Evolutionary conservation across 768 basidiomycete genomes (phyloP), one percentile per base, ranked within the genome.

Genomic region (Terana coerulea): DNA sequence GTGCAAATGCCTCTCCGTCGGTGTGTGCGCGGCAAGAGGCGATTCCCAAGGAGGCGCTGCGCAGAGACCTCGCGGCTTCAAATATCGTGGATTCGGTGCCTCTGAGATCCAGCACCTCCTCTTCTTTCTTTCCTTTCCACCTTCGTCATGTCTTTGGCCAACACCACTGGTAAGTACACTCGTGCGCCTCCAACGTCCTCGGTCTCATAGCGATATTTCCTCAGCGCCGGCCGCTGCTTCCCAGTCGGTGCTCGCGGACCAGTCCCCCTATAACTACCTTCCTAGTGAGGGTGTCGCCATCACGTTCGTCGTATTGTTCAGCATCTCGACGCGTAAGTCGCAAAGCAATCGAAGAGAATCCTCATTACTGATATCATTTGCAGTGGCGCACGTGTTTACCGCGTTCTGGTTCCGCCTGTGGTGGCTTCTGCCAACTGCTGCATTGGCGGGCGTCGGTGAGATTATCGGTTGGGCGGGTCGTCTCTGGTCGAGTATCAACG

Each of bases 401-500:
- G 62, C 70, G 0, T 21, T 65, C 1, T 54, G 55, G 36, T 66
- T 54, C 49, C 63, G 65, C 0, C 41, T 69, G 2, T 73, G 70
- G 67, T 73, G 66, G 65, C 58, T 74, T 5, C 39, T 67, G 22
- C 60, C 61, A 7, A 74, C 72, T 1, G 58, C 61, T 5, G 58
- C 65, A 5, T 48, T 67, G 2, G 65, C 64, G 8, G 69, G 67
- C 9, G 25, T 68, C 0, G 60, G 62, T 26, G 74, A 75, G 56
- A 57, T 70, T 10, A 49, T 72, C 33, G 74, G 74, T 0, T 75
- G 72, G 73, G 51, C 55, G 19, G 72, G 61, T 0, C 56, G 74
- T 10, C 49, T 68, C 9, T 73, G 70, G 71, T 68, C 66, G 17
- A 64, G 59, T 39, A 47, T 59, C 10, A 59, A 63, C 22, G 58